Conservation (phyloP, 2,329 filamentous ascomycete species). For the Endoconidiophora polonica region DNA sequence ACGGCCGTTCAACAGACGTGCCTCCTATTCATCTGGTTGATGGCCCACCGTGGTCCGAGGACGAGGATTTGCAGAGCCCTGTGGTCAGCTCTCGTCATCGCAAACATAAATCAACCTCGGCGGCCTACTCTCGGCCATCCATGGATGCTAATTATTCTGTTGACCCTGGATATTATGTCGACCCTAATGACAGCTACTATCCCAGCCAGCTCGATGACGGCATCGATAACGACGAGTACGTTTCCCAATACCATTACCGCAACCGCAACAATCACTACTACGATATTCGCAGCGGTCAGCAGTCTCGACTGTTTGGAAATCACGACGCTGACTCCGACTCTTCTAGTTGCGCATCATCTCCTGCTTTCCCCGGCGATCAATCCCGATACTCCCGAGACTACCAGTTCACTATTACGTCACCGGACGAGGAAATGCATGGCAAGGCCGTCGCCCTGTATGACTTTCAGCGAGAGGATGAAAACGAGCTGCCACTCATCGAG, state of each 20-base stretch:
- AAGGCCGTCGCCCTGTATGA: constrained; percentile 92
- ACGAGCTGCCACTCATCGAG: constrained; percentile 80
- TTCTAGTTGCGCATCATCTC: constrained; percentile 42
- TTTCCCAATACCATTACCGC: constrained; percentile 15
- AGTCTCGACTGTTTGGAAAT: constrained; percentile 4
- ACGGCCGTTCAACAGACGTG: constrained; percentile 51
- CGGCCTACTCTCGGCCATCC: constrained; percentile 28
- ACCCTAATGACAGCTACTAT: constrained; percentile 61
- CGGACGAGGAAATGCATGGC: constrained; percentile 94
- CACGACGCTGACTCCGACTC: constrained; percentile 33
- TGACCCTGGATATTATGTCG: constrained; percentile 52
- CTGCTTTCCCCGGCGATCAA: constrained; percentile 45
- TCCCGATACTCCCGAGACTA: constrained; percentile 81
- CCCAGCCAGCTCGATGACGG: constrained; percentile 51
- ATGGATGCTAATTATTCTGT: constrained; percentile 35
- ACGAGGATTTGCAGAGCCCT: constrained; percentile 85
- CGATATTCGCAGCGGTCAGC: background rate
- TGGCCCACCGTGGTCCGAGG: constrained; percentile 85
- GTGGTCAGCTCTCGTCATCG: constrained; percentile 73
- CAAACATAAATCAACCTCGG: constrained; percentile 60
- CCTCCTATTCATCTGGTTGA: constrained; percentile 73
- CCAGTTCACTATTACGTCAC: constrained; percentile 85
- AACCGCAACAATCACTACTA: background rate
- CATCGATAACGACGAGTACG: constrained; percentile 32
- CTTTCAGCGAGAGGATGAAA: constrained; percentile 89